Percentiles rank a stretch among this genome's conserved stretches.
Evolutionary conservation across 1,139 yeast genomes (phyloP).

Genomic region (Yamadazyma pseudoaaseri): DNA sequence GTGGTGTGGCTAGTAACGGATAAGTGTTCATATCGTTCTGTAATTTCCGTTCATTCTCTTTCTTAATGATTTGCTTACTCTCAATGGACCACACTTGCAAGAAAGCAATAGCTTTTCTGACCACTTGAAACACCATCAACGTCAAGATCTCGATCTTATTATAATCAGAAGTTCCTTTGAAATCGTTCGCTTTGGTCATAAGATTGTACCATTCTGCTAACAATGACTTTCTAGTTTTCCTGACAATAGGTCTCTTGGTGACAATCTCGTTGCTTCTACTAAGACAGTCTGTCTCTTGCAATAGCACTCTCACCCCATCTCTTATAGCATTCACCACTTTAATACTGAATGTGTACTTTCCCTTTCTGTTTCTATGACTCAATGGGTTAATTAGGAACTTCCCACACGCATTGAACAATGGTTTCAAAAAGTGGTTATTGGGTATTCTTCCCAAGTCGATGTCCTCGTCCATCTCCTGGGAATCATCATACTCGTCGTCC

Average conservation of each 20-base stretch:
- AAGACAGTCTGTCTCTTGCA: constrained; percentile 79
- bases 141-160: constrained; percentile 70
- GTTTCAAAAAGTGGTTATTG: constrained; percentile 50
- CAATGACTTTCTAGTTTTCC: constrained; percentile 73
- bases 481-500: constrained; percentile 16
- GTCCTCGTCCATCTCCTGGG: constrained; percentile 19
- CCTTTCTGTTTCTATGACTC: constrained; percentile 42
- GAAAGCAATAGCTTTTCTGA: constrained; percentile 70
- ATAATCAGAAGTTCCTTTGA: constrained; percentile 66
- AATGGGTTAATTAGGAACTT: constrained; percentile 72
- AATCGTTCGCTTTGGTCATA: constrained; percentile 83
- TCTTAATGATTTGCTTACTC: constrained; percentile 38
- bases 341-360: constrained; percentile 47
- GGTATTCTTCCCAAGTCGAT: constrained; percentile 26
- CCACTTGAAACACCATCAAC: constrained; percentile 69
- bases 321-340: constrained; percentile 51
- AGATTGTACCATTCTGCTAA: constrained; percentile 90
- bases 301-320: constrained; percentile 76
- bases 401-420: constrained; percentile 72
- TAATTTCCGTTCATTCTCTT: constrained; percentile 35
- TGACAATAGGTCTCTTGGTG: constrained; percentile 62
- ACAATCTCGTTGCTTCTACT: constrained; percentile 83
- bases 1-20: constrained; percentile 53
- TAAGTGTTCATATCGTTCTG: constrained; percentile 41
- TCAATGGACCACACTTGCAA: constrained; percentile 75